Evolutionary conservation across 257 asterid genomes (phyloP).

Genomic region (Plantago ovata): DNA sequence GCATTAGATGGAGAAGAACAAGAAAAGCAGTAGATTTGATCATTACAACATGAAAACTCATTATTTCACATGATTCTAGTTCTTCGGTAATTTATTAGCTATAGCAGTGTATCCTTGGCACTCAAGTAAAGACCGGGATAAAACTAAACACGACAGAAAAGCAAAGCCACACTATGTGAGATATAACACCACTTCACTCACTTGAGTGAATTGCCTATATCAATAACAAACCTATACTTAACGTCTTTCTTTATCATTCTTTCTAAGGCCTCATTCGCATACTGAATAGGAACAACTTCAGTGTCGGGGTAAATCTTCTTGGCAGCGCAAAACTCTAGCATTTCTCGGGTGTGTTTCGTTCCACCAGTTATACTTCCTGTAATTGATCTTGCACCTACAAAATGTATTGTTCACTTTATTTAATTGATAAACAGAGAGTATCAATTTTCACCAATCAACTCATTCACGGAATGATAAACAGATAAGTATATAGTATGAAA

Average conservation of each 20-base stretch:
- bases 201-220: conserved; percentile 67
- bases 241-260: conserved; percentile 80
- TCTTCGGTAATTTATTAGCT: neutral
- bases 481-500: neutral
- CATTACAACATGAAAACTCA: neutral
- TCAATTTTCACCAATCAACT: neutral
- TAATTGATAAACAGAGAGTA: neutral
- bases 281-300: conserved; percentile 62
- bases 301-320: conserved; percentile 80
- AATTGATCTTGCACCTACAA: conserved; percentile 53
- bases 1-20: neutral
- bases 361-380: conserved; percentile 85
- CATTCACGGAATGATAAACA: neutral
- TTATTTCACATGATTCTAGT: neutral
- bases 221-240: conserved; percentile 84
- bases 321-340: conserved; percentile 82
- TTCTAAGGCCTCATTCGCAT: conserved; percentile 73
- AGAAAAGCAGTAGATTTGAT: neutral
- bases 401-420: neutral
- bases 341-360: conserved; percentile 67
- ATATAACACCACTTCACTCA: conserved; percentile 26
- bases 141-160: neutral
- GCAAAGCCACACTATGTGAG: neutral
- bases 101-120: neutral
- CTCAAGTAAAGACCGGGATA: neutral